Evolutionary conservation across 306 rosid species (phyloP).

Genomic region (Malus sylvestris): DNA sequence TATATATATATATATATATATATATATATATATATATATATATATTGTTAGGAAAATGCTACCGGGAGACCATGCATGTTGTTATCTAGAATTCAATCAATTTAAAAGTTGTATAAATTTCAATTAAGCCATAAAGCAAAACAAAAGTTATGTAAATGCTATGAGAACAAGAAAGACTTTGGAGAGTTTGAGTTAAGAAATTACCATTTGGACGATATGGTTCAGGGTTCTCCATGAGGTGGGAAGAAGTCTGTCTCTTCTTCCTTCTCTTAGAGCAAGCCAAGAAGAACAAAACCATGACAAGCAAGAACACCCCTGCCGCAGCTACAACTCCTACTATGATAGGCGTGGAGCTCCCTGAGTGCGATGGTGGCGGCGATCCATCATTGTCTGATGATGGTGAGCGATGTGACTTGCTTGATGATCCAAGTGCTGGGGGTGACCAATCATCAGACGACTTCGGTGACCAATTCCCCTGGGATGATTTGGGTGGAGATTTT

Average conservation of each 20-base stretch:
- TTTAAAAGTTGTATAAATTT: too few relatives aligned
- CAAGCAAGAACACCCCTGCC: constrained; percentile 37
- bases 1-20: too few relatives aligned
- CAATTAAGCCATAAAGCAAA: not conserved
- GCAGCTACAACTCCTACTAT: constrained; percentile 47
- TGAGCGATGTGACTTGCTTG: not conserved
- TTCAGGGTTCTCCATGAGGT: constrained; percentile 24
- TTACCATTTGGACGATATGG: constrained; percentile 20
- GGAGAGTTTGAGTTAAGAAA: not conserved
- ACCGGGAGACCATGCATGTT: not conserved
- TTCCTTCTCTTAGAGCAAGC: constrained; percentile 36
- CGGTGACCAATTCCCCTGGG: not conserved
- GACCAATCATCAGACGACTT: not conserved
- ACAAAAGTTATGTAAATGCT: not conserved
- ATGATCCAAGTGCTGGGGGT: not conserved
- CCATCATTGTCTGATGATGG: not conserved
- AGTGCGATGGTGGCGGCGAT: not conserved
- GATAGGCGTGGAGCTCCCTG: constrained; percentile 1
- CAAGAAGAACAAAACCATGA: constrained; percentile 17
- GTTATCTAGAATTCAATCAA: not conserved
- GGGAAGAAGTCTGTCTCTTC: constrained; percentile 15
- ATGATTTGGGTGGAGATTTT: constrained; percentile 1
- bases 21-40: too few relatives aligned
- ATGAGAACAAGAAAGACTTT: not conserved
- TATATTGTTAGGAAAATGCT: not conserved